A percentile compares a stretch with the other conserved stretches of the same genome.
Evolutionary conservation across 1,284 basidiomycete genomes (phyloP).

Genomic region (Malassezia dermatis): DNA sequence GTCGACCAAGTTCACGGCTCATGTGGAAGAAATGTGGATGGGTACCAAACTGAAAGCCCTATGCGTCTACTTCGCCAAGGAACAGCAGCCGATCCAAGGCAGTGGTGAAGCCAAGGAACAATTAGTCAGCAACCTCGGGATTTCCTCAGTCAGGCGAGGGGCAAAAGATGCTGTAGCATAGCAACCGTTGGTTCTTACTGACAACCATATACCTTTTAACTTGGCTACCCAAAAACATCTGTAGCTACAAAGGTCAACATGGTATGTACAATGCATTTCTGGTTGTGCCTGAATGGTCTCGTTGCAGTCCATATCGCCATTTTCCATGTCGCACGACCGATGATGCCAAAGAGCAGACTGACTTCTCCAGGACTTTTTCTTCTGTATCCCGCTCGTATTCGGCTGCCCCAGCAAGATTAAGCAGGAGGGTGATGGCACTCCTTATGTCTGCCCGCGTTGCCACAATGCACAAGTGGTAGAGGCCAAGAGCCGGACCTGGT

Average conservation of each 20-base stretch:
- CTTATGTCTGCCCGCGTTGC: conserved; percentile 43
- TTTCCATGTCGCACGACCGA: background rate
- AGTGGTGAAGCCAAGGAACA: background rate
- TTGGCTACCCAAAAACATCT: background rate
- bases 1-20: background rate
- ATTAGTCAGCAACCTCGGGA: conserved; percentile 1
- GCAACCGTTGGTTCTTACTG: background rate
- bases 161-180: background rate
- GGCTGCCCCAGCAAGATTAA: conserved; percentile 45
- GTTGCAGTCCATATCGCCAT: background rate
- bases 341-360: background rate
- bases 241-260: background rate
- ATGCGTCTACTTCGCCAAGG: conserved; percentile 1
- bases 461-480: conserved; percentile 43
- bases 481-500: conserved; percentile 39
- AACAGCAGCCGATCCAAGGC: background rate
- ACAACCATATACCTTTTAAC: background rate
- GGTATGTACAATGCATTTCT: background rate
- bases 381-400: conserved; percentile 40
- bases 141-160: background rate
- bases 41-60: conserved; percentile 12
- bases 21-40: conserved; percentile 16
- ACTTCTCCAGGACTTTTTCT: conserved; percentile 28
- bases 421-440: conserved; percentile 36
- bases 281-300: background rate